A percentile compares a stretch with the other conserved stretches of the same genome.
These are phyloP conservation scores for Trichoderma asperelloides DNA, from an alignment of 495 filamentous ascomycete genomes.

Conservation along the genomic window DNA sequence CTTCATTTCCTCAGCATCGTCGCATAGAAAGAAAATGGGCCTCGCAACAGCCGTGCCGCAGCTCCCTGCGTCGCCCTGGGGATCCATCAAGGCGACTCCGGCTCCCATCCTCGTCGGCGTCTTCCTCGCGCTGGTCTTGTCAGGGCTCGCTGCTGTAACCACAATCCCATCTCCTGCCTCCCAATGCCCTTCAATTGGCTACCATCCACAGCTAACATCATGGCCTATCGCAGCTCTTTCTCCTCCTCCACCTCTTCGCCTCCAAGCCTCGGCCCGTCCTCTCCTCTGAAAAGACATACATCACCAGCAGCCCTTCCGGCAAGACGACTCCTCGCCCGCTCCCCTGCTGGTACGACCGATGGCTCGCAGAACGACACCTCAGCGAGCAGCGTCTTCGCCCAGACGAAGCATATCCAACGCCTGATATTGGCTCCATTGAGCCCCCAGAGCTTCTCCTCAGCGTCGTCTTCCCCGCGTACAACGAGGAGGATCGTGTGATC, in stretches of 20 bases:
- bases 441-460: slow-evolving; percentile 51
- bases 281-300: slow-evolving; percentile 79
- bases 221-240: slow-evolving; percentile 50
- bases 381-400: slow-evolving; percentile 25
- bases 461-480: slow-evolving; percentile 90
- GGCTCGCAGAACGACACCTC: slow-evolving; percentile 44
- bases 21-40: not conserved
- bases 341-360: slow-evolving; percentile 76
- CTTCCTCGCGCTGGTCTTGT: slow-evolving; percentile 17
- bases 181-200: not conserved
- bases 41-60: not conserved
- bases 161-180: not conserved
- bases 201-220: not conserved
- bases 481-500: slow-evolving; percentile 74
- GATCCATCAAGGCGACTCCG: slow-evolving; percentile 21
- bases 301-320: slow-evolving; percentile 61
- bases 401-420: slow-evolving; percentile 23
- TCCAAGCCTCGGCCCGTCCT: slow-evolving; percentile 67
- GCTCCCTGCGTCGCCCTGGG: slow-evolving; percentile 21
- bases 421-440: slow-evolving; percentile 32
- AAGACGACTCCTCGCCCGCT: slow-evolving; percentile 48
- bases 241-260: slow-evolving; percentile 62
- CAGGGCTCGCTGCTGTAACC: slow-evolving; percentile 24
- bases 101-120: slow-evolving; percentile 21
- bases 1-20: not conserved